Evolutionary conservation across 108 stramenopile species (phyloP).

Genomic region (Poteriospumella lacustris): DNA sequence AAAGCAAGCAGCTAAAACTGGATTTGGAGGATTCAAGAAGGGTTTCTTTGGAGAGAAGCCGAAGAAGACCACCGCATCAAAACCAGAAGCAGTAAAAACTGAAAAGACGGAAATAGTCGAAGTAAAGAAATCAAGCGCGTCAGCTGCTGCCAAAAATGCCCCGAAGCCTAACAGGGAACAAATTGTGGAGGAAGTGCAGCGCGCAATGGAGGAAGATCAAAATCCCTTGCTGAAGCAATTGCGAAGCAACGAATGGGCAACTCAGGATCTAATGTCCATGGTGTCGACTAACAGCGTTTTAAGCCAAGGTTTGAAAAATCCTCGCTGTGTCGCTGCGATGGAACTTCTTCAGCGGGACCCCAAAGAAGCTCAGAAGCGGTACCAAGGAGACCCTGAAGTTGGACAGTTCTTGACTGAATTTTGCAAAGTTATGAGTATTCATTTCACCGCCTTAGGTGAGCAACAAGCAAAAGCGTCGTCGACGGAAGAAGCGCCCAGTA

Average conservation of each 20-base stretch:
- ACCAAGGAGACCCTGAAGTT: constrained; percentile 27
- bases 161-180: neutral
- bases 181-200: constrained; percentile 25
- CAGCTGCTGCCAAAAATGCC: constrained; percentile 8
- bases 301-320: neutral
- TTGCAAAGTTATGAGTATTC: constrained; percentile 17
- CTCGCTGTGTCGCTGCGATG: constrained; percentile 25
- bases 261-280: neutral
- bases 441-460: constrained; percentile 1
- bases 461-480: neutral
- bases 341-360: constrained; percentile 13
- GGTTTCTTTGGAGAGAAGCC: constrained; percentile 3
- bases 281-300: neutral
- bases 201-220: constrained; percentile 21
- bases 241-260: constrained; percentile 21
- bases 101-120: neutral
- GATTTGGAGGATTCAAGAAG: constrained; percentile 27
- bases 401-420: constrained; percentile 22
- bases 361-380: neutral
- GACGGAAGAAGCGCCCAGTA: neutral
- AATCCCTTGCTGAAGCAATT: constrained; percentile 1
- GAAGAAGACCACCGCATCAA: neutral
- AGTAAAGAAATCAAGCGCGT: too few species aligned
- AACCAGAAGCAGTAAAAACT: neutral
- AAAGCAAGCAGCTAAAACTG: constrained; percentile 1